These are phyloP conservation scores for Biancaea sappan DNA, from an alignment of 306 rosid genomes.

Conservation along the genomic window DNA sequence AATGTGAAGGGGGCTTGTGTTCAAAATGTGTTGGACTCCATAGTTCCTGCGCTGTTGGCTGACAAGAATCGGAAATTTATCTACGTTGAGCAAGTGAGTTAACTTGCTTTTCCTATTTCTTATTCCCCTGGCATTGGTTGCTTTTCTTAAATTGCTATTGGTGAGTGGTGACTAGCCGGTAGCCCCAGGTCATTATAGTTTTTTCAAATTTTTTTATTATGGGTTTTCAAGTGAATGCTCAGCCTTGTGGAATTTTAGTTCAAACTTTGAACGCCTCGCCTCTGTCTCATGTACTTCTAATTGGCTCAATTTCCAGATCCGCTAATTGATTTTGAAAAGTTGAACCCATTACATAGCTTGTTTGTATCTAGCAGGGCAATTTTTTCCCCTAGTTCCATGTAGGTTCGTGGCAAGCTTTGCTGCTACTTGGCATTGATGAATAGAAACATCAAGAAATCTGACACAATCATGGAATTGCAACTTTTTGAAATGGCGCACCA, in stretches of 20 bases:
- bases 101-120: neutral
- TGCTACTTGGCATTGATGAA: neutral
- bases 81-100: constrained; percentile 68
- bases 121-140: constrained; percentile 10
- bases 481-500: neutral
- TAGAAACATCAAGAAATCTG: constrained; percentile 3
- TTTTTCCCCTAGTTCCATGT: neutral
- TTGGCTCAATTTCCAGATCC: neutral
- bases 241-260: neutral
- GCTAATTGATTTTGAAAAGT: neutral
- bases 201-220: too few relatives aligned
- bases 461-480: neutral
- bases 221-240: too few relatives aligned
- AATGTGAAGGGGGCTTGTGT: constrained; percentile 74
- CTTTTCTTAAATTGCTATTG: neutral
- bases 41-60: constrained; percentile 64
- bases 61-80: constrained; percentile 82
- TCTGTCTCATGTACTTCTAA: neutral
- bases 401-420: neutral
- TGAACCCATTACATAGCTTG: neutral
- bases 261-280: neutral
- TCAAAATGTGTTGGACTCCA: constrained; percentile 77
- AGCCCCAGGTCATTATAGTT: too few relatives aligned
- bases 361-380: constrained; percentile 5
- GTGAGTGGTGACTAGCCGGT: neutral